Evolutionary conservation across 208 protist genomes (phyloP), one percentile per base, ranked within the genome.

Genomic region (Acanthamoeba rhysodes): DNA sequence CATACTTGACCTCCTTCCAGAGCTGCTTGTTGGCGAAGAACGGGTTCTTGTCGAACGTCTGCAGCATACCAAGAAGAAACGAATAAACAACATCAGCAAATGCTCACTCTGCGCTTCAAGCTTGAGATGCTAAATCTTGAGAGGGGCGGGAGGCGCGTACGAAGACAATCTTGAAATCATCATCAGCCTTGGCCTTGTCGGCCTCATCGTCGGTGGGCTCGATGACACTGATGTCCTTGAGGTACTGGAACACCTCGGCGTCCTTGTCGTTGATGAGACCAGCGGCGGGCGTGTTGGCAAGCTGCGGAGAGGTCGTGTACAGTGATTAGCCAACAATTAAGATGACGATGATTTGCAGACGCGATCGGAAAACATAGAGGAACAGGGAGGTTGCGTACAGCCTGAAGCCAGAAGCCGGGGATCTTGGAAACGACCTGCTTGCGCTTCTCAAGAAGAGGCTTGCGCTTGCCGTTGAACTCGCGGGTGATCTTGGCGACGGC

Each of bases 1-100:
- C 76, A 18, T 74, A 91, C 57, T 72, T 64, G 34, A 91, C 57
- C 57, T 91, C 85, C 85, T 91, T 91, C 85, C 85, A 91, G 53
- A 91, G 37, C 57, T 64, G 50, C 85, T 91, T 91, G 85, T 91
- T 91, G 27, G 22, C 5, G 85, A 91, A 91, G 85, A 66, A 70
- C 18, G 85, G 85, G 85, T 91, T 91, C 85, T 91, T 91, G 85
- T 91, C 85, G 85, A 91, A 91, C 22, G 85, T 87, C 78, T 87
- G 78, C 16, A 50, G 29, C 8, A 41, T 32, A 27, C 62, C 4
- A n/a, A 62, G 8, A 29, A 82, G 72, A 45, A 41, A 53, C 14
- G 29, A 45, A n/a, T n/a, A n/a, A n/a, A 12, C 41, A 50, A 20
- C 18, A 57, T 57, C 18, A 68, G 62, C 14, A 68, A 68, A 29